Evolutionary conservation across 805 yeast species (phyloP), one percentile per base, ranked within the genome.

Genomic region (Kregervanrija delftensis): DNA sequence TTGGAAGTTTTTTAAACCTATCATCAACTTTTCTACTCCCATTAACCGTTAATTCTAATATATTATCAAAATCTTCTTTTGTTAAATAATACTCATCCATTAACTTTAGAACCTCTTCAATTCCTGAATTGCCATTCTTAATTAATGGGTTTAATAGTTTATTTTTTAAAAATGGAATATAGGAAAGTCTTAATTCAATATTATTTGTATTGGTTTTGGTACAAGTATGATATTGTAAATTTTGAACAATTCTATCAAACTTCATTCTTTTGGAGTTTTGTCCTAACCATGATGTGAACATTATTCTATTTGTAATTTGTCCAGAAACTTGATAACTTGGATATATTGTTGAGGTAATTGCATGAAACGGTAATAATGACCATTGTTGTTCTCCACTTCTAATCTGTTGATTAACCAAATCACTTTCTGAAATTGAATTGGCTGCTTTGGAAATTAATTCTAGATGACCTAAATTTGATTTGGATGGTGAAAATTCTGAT

Each of bases 381-480:
- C 98, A 90, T 54, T 86, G 86, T 63, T 91, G 98, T 53, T 90
- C 96, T 35, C 91, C 77, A 37, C 95, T 84, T 58, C 95, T 86
- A 46, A 93, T 91, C 60, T 78, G 73, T 28, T 79, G 70, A 58
- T 88, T 96, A 22, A 90, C 83, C 17, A 83, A 61, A 62, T 93
- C 98, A 11, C 89, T 84, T 44, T 76, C 74, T n/a, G 96, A 84
- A 39, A 93, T 86, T 40, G 86, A 77, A 53, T 88, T 88, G 0
- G 98, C 87, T 0, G 99, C 98, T 30, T 71, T 66, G 1, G 87
- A 83, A 1, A 83, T 80, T 13, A 80, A 67, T 50, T 75, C 71
- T 47, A 91, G 64, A 51, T 81, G 86, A 10, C 74, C 69, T 17
- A 66, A 52, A n/a, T 74, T 68, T 10, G 67, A 58, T 13, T 69